Percentiles rank a stretch among this genome's conserved stretches.
Conservation (phyloP, 306 rosid species). For the Hippophae tibetana region DNA sequence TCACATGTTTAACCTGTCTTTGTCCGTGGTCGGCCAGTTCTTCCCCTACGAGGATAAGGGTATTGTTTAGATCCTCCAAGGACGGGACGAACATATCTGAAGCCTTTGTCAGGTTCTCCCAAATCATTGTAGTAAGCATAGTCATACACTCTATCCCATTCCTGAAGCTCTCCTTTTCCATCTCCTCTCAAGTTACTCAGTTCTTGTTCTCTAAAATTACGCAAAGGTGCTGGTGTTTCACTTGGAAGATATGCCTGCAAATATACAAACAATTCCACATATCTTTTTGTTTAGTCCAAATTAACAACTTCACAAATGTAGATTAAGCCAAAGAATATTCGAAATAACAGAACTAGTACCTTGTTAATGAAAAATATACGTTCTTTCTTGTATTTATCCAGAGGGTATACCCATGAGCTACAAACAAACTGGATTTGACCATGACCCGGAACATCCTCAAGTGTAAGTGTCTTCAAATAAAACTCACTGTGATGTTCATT, state of each 20-base stretch:
- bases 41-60: conserved; percentile 82
- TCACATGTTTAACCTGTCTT: conserved; percentile 33
- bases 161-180: conserved; percentile 41
- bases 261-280: neutral
- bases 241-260: conserved; percentile 55
- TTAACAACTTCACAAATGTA: too few species aligned
- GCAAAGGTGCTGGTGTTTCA: conserved; percentile 53
- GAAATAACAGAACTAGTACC: conserved; percentile 21
- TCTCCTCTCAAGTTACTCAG: conserved; percentile 54
- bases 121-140: conserved; percentile 69
- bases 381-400: conserved; percentile 37
- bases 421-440: conserved; percentile 56
- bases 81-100: conserved; percentile 46
- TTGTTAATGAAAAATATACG: conserved; percentile 74
- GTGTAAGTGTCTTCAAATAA: conserved; percentile 50
- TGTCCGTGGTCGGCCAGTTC: conserved; percentile 56
- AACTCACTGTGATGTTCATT: conserved; percentile 64
- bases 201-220: conserved; percentile 62
- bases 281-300: neutral
- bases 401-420: conserved; percentile 81
- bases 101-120: conserved; percentile 43
- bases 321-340: too few species aligned
- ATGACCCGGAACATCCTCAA: conserved; percentile 57
- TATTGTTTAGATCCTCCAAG: conserved; percentile 67
- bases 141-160: conserved; percentile 79